Conservation (phyloP, 2,329 filamentous ascomycete genomes). For the Drechslera avenae region DNA sequence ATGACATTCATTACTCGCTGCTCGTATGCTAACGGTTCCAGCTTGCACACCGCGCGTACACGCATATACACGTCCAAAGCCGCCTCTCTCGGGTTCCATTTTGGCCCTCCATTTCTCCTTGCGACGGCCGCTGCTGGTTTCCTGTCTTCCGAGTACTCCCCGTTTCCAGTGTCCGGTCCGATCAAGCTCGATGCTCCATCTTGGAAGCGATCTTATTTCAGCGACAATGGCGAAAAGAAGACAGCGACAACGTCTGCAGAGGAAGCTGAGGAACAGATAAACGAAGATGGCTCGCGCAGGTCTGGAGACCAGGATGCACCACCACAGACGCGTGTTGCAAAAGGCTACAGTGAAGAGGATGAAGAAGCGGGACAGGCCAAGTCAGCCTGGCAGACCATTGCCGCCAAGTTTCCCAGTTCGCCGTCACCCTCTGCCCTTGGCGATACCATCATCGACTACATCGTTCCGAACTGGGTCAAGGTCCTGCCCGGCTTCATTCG, state of each 20-base stretch:
- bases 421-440: slow-evolving; percentile 47
- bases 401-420: slow-evolving; percentile 36
- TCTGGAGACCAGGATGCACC: slow-evolving; percentile 42
- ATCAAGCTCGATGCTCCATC: slow-evolving; percentile 40
- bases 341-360: slow-evolving; percentile 29
- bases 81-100: slow-evolving; percentile 28
- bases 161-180: slow-evolving; percentile 25
- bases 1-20: neutral
- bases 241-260: slow-evolving; percentile 25
- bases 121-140: slow-evolving; percentile 31
- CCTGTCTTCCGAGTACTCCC: slow-evolving; percentile 21
- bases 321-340: slow-evolving; percentile 40
- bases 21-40: slow-evolving; percentile 20
- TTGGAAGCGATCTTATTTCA: slow-evolving; percentile 20
- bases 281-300: slow-evolving; percentile 16
- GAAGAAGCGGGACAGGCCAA: slow-evolving; percentile 17
- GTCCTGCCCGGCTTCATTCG: slow-evolving; percentile 74
- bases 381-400: slow-evolving; percentile 44
- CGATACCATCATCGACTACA: slow-evolving; percentile 67
- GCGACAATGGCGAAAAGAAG: slow-evolving; percentile 16
- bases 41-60: slow-evolving; percentile 28
- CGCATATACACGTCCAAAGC: slow-evolving; percentile 16
- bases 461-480: slow-evolving; percentile 84
- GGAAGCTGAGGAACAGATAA: slow-evolving; percentile 24
- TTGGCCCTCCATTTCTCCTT: slow-evolving; percentile 37